Base-by-base conservation (phyloP, 2,329 filamentous ascomycete species). In the Rhynchosporium graminicola region DNA sequence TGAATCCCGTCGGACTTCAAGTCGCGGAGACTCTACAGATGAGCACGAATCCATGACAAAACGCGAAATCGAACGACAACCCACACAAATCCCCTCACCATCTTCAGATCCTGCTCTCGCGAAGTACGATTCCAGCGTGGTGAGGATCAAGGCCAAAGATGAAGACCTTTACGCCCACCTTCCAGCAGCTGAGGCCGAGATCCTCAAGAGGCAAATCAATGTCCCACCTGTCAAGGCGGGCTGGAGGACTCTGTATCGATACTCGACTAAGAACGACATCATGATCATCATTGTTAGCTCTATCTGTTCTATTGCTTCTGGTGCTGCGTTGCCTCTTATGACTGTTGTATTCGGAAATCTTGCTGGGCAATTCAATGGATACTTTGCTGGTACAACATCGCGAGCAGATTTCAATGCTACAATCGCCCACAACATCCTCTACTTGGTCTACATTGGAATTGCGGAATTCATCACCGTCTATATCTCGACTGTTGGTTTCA, bases 361-460 rank as follows among this genome's bases (percentile, higher is more conserved):
- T 45, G 86, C 92, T 63, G 85, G 85, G 3, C 83, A 82, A 1
- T 96, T 96, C 73, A 84, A 89, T 70, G 61, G 61, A 73, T 73
- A 79, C 28, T 91, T 89, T 67, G 74, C 78, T 3, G 77, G 78
- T 6, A 73, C 71, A 0, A 77, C 83, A 20, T 73, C 76, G 0
- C 81, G 81, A 47, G 72, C 79, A 43, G 77, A 79, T 0, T 95
- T 95, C 76, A 80, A 82, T 56, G 66, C 77, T 59, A 77, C 86
- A 63, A 78, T 96, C 69, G 77, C 78, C 8, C 79, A 80, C 48
- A 83, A 88, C 69, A 89, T 92, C 10, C 77, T 96, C 42, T 96
- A 96, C 76, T 95, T 96, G 68, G 78, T 97, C 40, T 96, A 96
- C 74, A 83, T 97, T 52, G 92, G 85, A 48, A 86, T 96, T 62